phyloP scores from a whole-genome alignment of 192 early-diverging fungal species.

The Rhizophagus prolifer region DNA sequence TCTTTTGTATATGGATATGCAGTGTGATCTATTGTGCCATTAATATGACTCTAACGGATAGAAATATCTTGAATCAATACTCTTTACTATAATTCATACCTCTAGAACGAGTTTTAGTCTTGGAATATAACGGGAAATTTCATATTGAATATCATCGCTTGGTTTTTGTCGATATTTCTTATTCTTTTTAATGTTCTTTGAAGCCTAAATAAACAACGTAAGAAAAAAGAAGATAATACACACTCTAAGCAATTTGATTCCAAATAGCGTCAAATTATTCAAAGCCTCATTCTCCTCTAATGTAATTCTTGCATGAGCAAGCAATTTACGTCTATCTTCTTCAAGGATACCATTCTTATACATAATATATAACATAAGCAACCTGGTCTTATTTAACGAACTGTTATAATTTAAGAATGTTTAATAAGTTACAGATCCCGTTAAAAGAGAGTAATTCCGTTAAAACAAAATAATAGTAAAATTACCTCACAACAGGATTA shows the following conservation, averaged over 20 bases:
- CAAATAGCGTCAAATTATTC: constrained; percentile 68
- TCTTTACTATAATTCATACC: constrained; percentile 26
- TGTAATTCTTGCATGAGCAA: constrained; percentile 68
- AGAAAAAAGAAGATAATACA: not conserved
- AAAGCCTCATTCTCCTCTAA: constrained; percentile 79
- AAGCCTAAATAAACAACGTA: constrained; percentile 1
- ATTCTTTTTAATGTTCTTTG: constrained; percentile 32
- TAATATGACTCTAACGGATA: constrained; percentile 50
- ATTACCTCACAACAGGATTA: constrained; percentile 58
- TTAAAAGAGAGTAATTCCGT: not conserved
- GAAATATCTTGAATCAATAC: not conserved
- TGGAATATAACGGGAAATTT: constrained; percentile 77
- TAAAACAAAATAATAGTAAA: not conserved
- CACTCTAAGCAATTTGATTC: constrained; percentile 58
- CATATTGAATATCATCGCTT: constrained; percentile 65
- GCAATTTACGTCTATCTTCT: constrained; percentile 64
- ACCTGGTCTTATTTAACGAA: constrained; percentile 68
- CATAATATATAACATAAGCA: constrained; percentile 82
- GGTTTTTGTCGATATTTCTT: constrained; percentile 51
- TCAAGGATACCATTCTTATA: constrained; percentile 74
- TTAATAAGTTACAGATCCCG: not conserved
- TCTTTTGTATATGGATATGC: constrained; percentile 69
- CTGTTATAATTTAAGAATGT: constrained; percentile 22
- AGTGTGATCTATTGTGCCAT: constrained; percentile 53
- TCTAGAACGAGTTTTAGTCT: constrained; percentile 58